Conservation (phyloP, 192 early-diverging fungal species). For the Phlyctochytrium arcticum region DNA sequence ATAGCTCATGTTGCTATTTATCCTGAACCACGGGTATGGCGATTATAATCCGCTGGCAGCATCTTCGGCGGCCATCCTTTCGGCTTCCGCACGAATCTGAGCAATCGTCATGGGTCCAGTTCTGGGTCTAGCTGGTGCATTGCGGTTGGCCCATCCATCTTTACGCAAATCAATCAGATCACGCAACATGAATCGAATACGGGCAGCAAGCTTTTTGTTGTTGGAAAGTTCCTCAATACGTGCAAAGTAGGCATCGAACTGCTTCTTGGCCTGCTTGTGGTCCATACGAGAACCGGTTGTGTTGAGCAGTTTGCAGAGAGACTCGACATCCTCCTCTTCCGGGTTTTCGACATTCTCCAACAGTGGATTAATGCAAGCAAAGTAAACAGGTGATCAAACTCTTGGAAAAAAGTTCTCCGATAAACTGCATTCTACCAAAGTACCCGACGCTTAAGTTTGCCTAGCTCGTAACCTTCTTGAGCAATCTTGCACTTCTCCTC, state of each 20-base stretch:
- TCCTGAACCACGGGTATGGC: too few relatives aligned
- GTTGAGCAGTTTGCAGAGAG: constrained; percentile 83
- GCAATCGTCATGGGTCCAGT: constrained; percentile 87
- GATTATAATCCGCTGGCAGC: too few relatives aligned
- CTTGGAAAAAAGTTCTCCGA: constrained; percentile 92
- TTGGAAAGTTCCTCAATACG: constrained; percentile 73
- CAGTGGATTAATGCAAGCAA: constrained; percentile 73
- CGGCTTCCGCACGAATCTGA: constrained; percentile 78
- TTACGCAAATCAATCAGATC: constrained; percentile 84
- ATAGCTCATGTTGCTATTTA: too few relatives aligned
- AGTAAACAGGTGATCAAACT: constrained; percentile 89
- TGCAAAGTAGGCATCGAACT: constrained; percentile 85
- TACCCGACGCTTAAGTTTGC: constrained; percentile 90
- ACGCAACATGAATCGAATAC: constrained; percentile 91
- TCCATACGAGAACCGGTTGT: constrained; percentile 86
- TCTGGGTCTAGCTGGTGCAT: too few relatives aligned
- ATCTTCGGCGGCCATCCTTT: constrained; percentile 64
- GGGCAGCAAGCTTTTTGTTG: constrained; percentile 66
- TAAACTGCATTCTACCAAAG: constrained; percentile 90
- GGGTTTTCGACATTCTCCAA: constrained; percentile 66
- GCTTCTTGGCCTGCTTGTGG: constrained; percentile 45
- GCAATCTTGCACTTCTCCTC: constrained; percentile 56
- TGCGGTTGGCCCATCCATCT: constrained; percentile 69
- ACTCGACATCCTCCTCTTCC: constrained; percentile 95
- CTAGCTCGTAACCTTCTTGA: constrained; percentile 68